Evolutionary conservation across 352 stramenopile species (phyloP).

Genomic region (Thalassiosira oceanica): DNA sequence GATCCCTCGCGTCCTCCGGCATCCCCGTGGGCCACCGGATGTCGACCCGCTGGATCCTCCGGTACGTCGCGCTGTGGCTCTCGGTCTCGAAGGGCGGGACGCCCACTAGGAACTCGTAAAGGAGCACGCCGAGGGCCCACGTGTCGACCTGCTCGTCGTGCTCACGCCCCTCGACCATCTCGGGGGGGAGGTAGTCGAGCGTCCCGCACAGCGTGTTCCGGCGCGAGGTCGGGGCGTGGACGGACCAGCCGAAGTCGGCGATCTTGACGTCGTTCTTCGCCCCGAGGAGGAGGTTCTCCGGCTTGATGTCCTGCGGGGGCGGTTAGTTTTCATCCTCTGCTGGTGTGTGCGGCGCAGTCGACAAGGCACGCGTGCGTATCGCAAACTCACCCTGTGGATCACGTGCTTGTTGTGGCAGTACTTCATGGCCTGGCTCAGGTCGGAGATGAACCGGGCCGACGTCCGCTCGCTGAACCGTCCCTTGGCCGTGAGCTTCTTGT

Average conservation of each 20-base stretch:
- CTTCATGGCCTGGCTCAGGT: slow-evolving; percentile 83
- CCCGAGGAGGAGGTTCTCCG: slow-evolving; percentile 78
- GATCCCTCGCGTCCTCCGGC: slow-evolving; percentile 87
- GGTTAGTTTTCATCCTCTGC: no score
- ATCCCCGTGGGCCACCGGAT: slow-evolving; percentile 90
- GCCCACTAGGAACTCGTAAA: slow-evolving; percentile 96
- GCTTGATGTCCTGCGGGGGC: slow-evolving; percentile 52
- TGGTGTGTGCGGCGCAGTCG: no score
- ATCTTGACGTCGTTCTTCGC: slow-evolving; percentile 90
- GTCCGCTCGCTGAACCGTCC: slow-evolving; percentile 87
- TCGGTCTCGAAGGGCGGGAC: slow-evolving; percentile 98
- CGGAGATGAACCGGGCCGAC: slow-evolving; percentile 81
- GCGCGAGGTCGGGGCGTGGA: slow-evolving; percentile 75
- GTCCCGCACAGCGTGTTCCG: slow-evolving; percentile 85
- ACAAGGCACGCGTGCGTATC: no score
- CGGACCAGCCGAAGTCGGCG: slow-evolving; percentile 98
- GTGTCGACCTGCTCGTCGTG: slow-evolving; percentile 97
- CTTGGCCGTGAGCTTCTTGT: slow-evolving; percentile 89
- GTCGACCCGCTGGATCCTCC: slow-evolving; percentile 81
- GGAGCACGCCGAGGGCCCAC: slow-evolving; percentile 97
- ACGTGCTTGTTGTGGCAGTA: slow-evolving; percentile 89
- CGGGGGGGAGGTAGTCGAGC: slow-evolving; percentile 94
- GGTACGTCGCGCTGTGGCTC: slow-evolving; percentile 72
- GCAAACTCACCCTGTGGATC: no score
- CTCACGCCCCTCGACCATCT: slow-evolving; percentile 96